These are phyloP conservation scores for Fusarium xyrophilum DNA, from an alignment of 2,329 filamentous ascomycete genomes.

Conservation along the genomic window DNA sequence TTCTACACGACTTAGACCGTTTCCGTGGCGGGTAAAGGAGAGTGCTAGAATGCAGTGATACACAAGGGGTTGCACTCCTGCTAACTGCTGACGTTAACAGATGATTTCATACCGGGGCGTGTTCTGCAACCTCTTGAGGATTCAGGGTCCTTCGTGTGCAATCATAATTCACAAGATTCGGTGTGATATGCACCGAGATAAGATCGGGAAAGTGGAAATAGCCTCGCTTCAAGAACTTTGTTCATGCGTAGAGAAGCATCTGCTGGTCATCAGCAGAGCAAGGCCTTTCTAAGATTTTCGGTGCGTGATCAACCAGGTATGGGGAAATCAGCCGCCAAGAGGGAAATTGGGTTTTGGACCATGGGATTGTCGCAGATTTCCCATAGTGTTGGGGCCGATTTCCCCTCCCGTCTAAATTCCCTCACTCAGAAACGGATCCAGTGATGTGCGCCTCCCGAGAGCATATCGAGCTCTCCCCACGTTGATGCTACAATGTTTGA, in stretches of 20 bases:
- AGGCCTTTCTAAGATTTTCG: neutral
- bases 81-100: slow-evolving; percentile 21
- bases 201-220: slow-evolving; percentile 11
- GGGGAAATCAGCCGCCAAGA: slow-evolving; percentile 20
- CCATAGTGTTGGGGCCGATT: slow-evolving; percentile 16
- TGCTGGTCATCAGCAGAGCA: neutral
- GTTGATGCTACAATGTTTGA: slow-evolving; percentile 23
- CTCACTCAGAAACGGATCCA: slow-evolving; percentile 2
- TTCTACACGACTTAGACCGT: slow-evolving; percentile 24
- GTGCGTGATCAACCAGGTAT: slow-evolving; percentile 9
- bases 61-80: neutral
- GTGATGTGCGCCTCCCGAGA: slow-evolving; percentile 26
- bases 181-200: neutral
- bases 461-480: slow-evolving; percentile 30
- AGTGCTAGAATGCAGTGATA: neutral
- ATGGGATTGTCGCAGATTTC: slow-evolving; percentile 34
- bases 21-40: slow-evolving; percentile 18
- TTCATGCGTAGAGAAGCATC: neutral
- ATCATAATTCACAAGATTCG: neutral
- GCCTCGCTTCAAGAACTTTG: neutral
- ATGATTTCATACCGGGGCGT: slow-evolving; percentile 18
- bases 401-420: slow-evolving; percentile 8
- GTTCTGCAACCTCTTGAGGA: neutral
- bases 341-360: slow-evolving; percentile 15
- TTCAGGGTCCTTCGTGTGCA: slow-evolving; percentile 6